Evolutionary conservation across 352 stramenopile species (phyloP), one percentile per base, ranked within the genome.

Genomic region (Salisapilia sapeloensis): DNA sequence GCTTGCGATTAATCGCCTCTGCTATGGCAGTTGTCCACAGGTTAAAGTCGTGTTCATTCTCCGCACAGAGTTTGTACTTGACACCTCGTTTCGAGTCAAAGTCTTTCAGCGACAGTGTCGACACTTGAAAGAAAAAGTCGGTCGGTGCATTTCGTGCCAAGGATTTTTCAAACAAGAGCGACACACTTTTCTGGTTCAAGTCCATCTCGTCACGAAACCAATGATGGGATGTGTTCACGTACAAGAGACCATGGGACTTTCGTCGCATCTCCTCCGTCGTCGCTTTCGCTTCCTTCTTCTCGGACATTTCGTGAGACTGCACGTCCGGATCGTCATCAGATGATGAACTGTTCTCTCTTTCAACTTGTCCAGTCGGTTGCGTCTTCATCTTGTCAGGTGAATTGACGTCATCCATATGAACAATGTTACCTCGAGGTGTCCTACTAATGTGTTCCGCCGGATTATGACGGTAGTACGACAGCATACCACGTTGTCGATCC

Each of bases 381-480:
- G 28, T 20, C 29, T 13, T 30, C 31, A 32, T 25, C 32, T 50
- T 53, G 2, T 28, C 39, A 19, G 51, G 47, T n/a, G 44, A 40
- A 10, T 54, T 47, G 12, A 39, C 56, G 30, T 63, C 60, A 11
- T 70, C 58, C 48, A 85, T 77, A 34, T 74, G 69, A 22, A 85
- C 59, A 33, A 85, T 76, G 27, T 80, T 85, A 13, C 65, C 65
- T 13, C 67, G 51, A 4, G 63, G 57, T n/a, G 61, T 48, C 34
- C 34, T 50, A 1, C 56, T 51, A 15, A 82, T 76, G 31, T 77
- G 49, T 24, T 80, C 80, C 9, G 70, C 70, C 3, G 74, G 74
- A 30, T 89, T 89, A 35, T 76, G 51, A 8, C 72, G 58, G 33
- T 89, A 89, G 29, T 89, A 89, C 5, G 74, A 85, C 19, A 89